Conservation (phyloP, 805 yeast genomes). For the Blastobotrys chiropterorum region DNA sequence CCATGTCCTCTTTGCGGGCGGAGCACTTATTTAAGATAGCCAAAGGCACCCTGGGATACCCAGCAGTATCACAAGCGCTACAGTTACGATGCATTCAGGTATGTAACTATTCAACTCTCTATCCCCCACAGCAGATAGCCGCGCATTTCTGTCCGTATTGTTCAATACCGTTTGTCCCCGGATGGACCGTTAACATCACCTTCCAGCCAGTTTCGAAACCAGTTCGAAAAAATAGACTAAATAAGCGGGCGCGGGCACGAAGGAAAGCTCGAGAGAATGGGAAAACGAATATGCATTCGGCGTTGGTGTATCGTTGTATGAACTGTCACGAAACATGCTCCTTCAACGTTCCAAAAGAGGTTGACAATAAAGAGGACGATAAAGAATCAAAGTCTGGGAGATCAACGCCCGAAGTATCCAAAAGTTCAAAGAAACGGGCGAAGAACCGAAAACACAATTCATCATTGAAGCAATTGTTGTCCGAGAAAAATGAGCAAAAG, state of each 20-base stretch:
- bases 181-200: conserved; percentile 1
- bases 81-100: conserved; percentile 5
- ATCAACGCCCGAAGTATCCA: too few species aligned
- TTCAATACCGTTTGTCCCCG: conserved; percentile 9
- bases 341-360: neutral
- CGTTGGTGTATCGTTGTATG: neutral
- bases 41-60: neutral
- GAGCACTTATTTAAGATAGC: conserved; percentile 7
- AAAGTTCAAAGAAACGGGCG: conserved; percentile 11
- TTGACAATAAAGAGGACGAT: neutral
- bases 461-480: conserved; percentile 10
- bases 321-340: neutral
- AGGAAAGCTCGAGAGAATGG: neutral
- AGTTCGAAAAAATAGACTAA: conserved; percentile 6
- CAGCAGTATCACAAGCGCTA: conserved; percentile 4
- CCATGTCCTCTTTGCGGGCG: neutral
- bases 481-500: conserved; percentile 6
- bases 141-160: conserved; percentile 7
- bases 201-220: neutral
- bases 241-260: conserved; percentile 4
- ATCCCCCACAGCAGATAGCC: conserved; percentile 2
- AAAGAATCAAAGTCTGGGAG: neutral
- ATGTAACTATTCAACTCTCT: neutral
- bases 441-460: conserved; percentile 10
- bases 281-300: neutral